phyloP scores from a whole-genome alignment of 176 grass and related monocot species.

The Rhipidocladum racemiflorum region DNA sequence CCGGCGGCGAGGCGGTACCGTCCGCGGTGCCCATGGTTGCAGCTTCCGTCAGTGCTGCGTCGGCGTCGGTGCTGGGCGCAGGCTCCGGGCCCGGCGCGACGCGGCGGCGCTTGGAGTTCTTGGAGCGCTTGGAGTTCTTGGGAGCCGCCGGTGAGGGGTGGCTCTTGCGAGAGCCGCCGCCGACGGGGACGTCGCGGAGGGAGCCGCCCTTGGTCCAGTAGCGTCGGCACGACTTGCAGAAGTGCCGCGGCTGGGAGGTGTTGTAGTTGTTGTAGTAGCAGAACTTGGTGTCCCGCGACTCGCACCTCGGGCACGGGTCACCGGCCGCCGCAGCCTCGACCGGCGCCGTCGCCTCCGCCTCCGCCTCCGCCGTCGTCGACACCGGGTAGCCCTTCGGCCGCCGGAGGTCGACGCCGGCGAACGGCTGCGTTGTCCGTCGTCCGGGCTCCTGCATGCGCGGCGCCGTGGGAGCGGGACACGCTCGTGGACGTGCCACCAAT shows the following conservation, averaged over 20 bases:
- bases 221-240: constrained; percentile 85
- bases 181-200: constrained; percentile 79
- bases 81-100: constrained; percentile 12
- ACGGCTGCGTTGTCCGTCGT: constrained; percentile 28
- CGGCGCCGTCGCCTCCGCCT: neutral
- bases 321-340: neutral
- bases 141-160: neutral
- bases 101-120: constrained; percentile 47
- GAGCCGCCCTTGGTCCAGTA: constrained; percentile 93
- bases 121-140: constrained; percentile 24
- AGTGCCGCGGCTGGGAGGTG: constrained; percentile 87
- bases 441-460: constrained; percentile 36
- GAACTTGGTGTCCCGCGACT: constrained; percentile 86
- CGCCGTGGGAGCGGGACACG: neutral
- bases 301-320: constrained; percentile 58
- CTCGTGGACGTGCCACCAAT: neutral
- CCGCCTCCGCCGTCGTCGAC: neutral
- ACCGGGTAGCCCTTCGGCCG: constrained; percentile 46
- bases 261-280: constrained; percentile 99
- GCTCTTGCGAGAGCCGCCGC: constrained; percentile 62
- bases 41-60: neutral
- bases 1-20: neutral
- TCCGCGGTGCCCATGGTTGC: neutral
- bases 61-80: neutral
- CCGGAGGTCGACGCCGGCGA: constrained; percentile 53